Evolutionary conservation across 345 rosid genomes (phyloP).

Genomic region (Populus davidiana): DNA sequence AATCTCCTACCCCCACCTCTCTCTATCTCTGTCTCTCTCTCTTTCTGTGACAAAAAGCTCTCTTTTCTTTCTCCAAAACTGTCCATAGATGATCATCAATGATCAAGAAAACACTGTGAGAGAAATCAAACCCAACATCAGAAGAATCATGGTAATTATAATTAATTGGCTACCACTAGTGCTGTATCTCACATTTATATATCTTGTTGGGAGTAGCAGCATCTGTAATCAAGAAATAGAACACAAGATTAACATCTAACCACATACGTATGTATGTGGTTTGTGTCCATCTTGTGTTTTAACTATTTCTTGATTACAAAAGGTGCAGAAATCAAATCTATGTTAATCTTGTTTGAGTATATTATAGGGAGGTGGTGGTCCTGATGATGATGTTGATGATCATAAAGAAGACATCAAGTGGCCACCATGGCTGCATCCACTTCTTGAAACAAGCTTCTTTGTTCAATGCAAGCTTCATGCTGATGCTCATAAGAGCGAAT

Average conservation of each 20-base stretch:
- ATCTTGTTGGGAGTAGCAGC: background rate
- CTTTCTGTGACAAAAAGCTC: background rate
- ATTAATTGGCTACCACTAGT: background rate
- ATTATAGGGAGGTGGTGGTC: slow-evolving; percentile 54
- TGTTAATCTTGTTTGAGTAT: background rate
- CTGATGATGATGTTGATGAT: slow-evolving; percentile 10
- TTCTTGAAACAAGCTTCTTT: slow-evolving; percentile 73
- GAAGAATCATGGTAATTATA: slow-evolving; percentile 53
- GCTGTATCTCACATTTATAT: background rate
- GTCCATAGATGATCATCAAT: slow-evolving; percentile 11
- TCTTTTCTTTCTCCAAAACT: background rate
- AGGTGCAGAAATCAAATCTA: background rate
- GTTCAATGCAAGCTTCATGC: slow-evolving; percentile 82
- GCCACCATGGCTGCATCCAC: slow-evolving; percentile 85
- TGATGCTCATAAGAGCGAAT: slow-evolving; percentile 90
- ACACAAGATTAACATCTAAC: too few species aligned
- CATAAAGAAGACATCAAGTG: slow-evolving; percentile 25
- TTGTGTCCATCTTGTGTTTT: background rate
- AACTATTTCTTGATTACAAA: background rate
- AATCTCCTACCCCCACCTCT: slow-evolving; percentile 16
- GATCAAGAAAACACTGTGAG: slow-evolving; percentile 38
- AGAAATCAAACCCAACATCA: slow-evolving; percentile 51
- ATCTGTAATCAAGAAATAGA: too few species aligned
- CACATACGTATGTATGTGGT: background rate
- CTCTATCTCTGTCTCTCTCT: background rate